Evolutionary conservation across 805 yeast genomes (phyloP), one percentile per base, ranked within the genome.

Genomic region (Citeromyces matritensis): DNA sequence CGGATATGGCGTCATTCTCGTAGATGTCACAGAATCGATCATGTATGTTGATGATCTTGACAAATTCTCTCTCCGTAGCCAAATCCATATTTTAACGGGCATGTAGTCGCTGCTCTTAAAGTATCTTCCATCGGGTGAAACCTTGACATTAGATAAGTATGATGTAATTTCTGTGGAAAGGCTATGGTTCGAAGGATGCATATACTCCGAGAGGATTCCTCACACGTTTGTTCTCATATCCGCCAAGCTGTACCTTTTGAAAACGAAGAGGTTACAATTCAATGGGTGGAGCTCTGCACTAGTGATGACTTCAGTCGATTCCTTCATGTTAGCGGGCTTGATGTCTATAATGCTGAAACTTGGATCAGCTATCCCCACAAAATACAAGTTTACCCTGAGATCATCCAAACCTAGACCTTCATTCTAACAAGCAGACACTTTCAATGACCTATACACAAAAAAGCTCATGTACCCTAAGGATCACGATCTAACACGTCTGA

Each of bases 301-400:
- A 11, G 99, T 91, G 41, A 91, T 88, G 32, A 91, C 98, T 55
- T 91, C 98, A 7, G 98, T 88, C 45, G 91, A 69, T 58, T 91
- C 99, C 60, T 91, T 98, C 98, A 91, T 93, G 55, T 85, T 85
- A 5, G 85, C 82, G 7, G 99, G 99, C 53, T 93, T 85, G 48
- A 91, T 91, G 57, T 91, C 98, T 36, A 91, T 97, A 41, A 91
- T 91, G 55, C 91, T 93, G 58, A 91, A 91, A 45, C 86, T 73
- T 58, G 88, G 95, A 55, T 88, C 95, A 13, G 95, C 84, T 43
- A 85, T 81, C 33, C 83, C 85, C 42, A 86, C 63, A 54, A 88
- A 86, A 98, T 98, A 91, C 41, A 91, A 60, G 54, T 91, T 91
- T 49, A 91, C 79, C 49, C 99, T 72, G 50, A 91, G 68, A 57